A percentile compares a stretch with the other conserved stretches of the same genome.
Conservation (phyloP, 305 asterid species). For the Plantago lanceolata region DNA sequence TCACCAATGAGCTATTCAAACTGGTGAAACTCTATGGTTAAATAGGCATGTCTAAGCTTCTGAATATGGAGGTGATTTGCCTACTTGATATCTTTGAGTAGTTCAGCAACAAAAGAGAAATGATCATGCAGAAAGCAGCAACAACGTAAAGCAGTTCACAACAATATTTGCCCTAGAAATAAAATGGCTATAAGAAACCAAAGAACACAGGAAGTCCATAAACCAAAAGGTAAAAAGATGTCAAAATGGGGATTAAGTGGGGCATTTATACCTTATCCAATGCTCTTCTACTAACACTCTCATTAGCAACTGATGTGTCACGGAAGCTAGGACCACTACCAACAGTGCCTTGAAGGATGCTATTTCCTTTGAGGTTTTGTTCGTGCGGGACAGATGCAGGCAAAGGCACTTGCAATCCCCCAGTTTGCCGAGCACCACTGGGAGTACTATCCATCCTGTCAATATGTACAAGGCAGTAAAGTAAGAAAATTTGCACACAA, state of each 20-base stretch:
- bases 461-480: constrained; percentile 20
- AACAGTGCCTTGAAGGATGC: constrained; percentile 35
- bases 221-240: neutral
- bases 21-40: too few relatives aligned
- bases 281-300: constrained; percentile 86
- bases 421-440: constrained; percentile 33
- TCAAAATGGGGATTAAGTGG: neutral
- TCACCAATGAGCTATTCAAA: too few relatives aligned
- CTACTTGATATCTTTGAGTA: too few relatives aligned
- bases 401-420: constrained; percentile 35
- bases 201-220: neutral
- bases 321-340: constrained; percentile 31
- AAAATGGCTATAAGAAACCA: neutral
- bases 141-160: neutral
- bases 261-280: constrained; percentile 67
- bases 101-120: too few relatives aligned
- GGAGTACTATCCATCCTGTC: constrained; percentile 43
- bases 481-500: neutral
- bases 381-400: constrained; percentile 28
- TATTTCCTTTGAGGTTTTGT: constrained; percentile 38
- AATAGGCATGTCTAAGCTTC: too few relatives aligned
- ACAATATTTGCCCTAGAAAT: neutral
- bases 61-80: too few relatives aligned
- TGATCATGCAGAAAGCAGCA: too few relatives aligned
- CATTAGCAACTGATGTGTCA: constrained; percentile 44